phyloP scores from a whole-genome alignment of 2,329 filamentous ascomycete species.

The Elsinoe arachidis region DNA sequence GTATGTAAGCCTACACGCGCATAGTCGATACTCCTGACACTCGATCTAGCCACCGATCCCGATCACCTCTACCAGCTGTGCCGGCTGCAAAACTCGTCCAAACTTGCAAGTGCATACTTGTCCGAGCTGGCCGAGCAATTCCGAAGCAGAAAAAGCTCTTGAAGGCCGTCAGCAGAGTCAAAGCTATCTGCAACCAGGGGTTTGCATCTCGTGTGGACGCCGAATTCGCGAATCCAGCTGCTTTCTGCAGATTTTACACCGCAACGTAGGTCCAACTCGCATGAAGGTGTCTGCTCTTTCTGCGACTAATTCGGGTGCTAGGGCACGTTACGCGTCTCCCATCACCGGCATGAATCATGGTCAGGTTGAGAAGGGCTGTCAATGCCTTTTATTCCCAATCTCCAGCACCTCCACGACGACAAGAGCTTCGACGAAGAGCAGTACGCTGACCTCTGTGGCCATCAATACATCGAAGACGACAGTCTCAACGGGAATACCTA shows the following conservation, averaged over 20 bases:
- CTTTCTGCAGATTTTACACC: background rate
- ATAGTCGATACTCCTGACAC: background rate
- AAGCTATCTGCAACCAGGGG: background rate
- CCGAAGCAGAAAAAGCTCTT: background rate
- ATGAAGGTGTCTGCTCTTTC: background rate
- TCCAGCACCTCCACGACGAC: background rate
- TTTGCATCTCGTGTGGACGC: background rate
- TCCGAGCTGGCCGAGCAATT: background rate
- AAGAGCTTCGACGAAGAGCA: background rate
- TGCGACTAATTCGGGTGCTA: background rate
- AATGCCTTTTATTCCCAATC: background rate
- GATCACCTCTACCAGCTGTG: conserved; percentile 4
- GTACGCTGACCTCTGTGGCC: background rate
- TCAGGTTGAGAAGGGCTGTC: background rate
- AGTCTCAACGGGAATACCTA: background rate
- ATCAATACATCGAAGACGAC: background rate
- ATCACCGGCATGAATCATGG: background rate
- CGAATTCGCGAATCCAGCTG: background rate
- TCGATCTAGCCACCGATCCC: background rate
- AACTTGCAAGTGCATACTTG: conserved; percentile 6
- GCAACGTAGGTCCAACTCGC: background rate
- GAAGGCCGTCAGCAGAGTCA: background rate
- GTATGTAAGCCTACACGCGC: background rate
- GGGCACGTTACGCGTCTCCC: background rate
- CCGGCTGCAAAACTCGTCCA: conserved; percentile 5